Base-by-base conservation (phyloP, 495 filamentous ascomycete genomes). In the Recurvomyces mirabilis region DNA sequence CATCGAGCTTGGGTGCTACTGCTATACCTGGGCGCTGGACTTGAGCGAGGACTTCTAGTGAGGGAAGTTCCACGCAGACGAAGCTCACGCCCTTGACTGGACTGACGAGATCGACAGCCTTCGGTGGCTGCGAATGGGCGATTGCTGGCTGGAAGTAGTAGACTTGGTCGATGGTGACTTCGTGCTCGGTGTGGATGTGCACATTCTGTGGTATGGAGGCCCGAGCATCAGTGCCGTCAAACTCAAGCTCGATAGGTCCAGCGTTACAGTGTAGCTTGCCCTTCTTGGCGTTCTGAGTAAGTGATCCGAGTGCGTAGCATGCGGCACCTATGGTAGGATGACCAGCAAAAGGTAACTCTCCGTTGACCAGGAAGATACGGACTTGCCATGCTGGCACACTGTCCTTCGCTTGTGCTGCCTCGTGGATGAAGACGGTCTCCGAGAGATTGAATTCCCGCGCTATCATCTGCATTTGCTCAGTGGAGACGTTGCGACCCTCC, bases 371-470 rank as follows among this genome's bases (percentile, higher is more conserved):
- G 68, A 85, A 86, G 63, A 87, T 89, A 60, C 84, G 77, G 55
- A 87, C 75, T 3, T 65, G 48, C 32, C 68, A 63, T 25, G 55
- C 43, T 0, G 53, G 30, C 1, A 34, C 23, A n/a, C 37, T 47
- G 11, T 35, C 11, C 9, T 42, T 42, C n/a, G 19, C 47, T 13
- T 41, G 21, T 0, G 6, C 21, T 11, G 19, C 42, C 12, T 69
- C 65, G 57, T 86, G 74, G 12, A 91, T 62, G 62, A 89, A 93
- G 40, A 87, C 80, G 1, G 78, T 88, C 56, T 91, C 85, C 3
- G 82, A 86, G 52, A 86, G 70, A 51, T 89, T 89, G 78, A 91
- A 91, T 62, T 93, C 86, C 23, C 59, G 54, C 2, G 84, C 75
- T 26, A 93, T 79, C 32, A 52, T 60, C 61, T 79, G 81, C 53